These are phyloP conservation scores for Geotrichum candidum DNA, from an alignment of 1,139 yeast genomes.

Conservation along the genomic window DNA sequence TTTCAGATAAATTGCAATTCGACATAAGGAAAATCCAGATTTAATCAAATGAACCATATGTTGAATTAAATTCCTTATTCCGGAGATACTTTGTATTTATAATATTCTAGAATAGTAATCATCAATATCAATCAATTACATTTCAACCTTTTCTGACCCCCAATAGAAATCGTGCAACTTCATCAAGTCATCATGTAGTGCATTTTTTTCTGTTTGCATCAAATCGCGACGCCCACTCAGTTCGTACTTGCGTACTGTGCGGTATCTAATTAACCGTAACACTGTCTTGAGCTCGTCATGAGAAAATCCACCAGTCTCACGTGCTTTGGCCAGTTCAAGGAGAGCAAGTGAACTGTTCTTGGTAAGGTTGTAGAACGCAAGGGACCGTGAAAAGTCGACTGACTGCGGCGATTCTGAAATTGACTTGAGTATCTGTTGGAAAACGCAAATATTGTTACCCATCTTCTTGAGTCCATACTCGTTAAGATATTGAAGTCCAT, in stretches of 20 bases:
- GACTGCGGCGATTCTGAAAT: slow-evolving; percentile 51
- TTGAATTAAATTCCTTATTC: too few relatives aligned
- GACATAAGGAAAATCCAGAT: too few relatives aligned
- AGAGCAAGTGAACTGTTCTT: slow-evolving; percentile 32
- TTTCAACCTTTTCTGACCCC: slow-evolving; percentile 22
- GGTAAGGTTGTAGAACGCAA: slow-evolving; percentile 53
- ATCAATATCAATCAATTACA: not conserved
- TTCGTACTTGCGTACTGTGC: slow-evolving; percentile 26
- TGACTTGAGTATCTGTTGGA: slow-evolving; percentile 71
- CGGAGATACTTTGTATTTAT: too few relatives aligned
- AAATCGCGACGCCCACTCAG: slow-evolving; percentile 27
- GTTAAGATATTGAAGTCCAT: slow-evolving; percentile 51
- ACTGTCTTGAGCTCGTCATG: slow-evolving; percentile 29
- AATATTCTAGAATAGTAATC: too few relatives aligned
- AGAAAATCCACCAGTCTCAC: slow-evolving; percentile 19
- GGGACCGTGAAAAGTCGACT: slow-evolving; percentile 54
- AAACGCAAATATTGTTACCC: slow-evolving; percentile 59
- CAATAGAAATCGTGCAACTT: slow-evolving; percentile 26
- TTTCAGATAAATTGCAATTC: too few relatives aligned
- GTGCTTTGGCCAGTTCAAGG: slow-evolving; percentile 23
- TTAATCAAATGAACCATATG: too few relatives aligned
- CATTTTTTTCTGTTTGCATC: slow-evolving; percentile 24
- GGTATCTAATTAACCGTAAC: slow-evolving; percentile 26
- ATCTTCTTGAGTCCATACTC: slow-evolving; percentile 62
- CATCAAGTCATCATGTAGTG: slow-evolving; percentile 24